Evolutionary conservation across 345 rosid genomes (phyloP), one percentile per base, ranked within the genome.

Genomic region (Eutrema japonicum): DNA sequence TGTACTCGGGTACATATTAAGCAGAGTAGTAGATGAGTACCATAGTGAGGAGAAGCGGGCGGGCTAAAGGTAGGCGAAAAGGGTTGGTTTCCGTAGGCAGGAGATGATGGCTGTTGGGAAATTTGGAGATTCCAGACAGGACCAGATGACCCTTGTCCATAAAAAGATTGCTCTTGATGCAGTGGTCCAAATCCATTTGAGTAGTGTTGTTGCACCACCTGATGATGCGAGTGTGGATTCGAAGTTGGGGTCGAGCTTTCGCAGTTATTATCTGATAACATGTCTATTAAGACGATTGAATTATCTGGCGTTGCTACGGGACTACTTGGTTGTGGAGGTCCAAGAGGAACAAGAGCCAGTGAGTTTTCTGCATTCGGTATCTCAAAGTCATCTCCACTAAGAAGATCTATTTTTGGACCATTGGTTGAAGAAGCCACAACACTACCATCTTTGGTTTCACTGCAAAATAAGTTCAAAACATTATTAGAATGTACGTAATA

Each of bases 351-450:
- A 66, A 96, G 87, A 75, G 99, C 98, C 10, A 77, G 33, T 58
- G 77, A 65, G 64, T 71, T 65, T 2, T 71, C 80, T 2, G 42
- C 45, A 32, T 65, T 71, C 0, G 80, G 73, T 27, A 77, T 48
- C 50, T 53, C 77, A 45, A 65, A 71, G 45, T 71, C 77, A 71
- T 77, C 80, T 55, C 99, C 99, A 70, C 99, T 96, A 81, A 96
- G 87, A 48, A 96, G 87, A 74, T 96, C 99, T 65, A 92, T 74
- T 72, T 89, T 92, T 55, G 87, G 82, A 80, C 94, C 93, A 76
- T 84, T 86, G 51, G 86, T 63, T 73, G 81, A 53, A 61, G 90
- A 80, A 63, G 92, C 94, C 64, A 84, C 97, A 79, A 82, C 81
- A 58, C 80, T 78, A 54, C 73, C 7, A 22, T 49, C 67, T 77